phyloP scores from a whole-genome alignment of 371 early-diverging fungal species.

The Mortierella sp. region DNA sequence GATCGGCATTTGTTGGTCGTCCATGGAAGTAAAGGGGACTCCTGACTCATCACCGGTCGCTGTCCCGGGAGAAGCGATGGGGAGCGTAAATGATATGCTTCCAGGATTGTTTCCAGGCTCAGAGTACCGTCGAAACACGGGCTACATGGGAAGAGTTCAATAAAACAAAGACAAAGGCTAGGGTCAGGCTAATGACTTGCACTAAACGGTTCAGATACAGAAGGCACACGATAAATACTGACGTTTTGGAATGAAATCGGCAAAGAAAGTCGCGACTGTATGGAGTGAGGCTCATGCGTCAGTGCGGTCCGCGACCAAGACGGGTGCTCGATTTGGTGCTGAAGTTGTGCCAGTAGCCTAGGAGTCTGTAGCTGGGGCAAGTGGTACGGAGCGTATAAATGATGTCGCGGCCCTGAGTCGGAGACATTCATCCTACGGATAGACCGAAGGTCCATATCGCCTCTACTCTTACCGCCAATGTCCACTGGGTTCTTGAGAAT shows the following conservation, averaged over 20 bases:
- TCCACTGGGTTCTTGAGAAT: background rate
- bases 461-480: background rate
- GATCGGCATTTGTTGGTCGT: background rate
- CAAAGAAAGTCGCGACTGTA: slow-evolving; percentile 14
- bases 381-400: slow-evolving; percentile 3
- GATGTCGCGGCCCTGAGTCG: slow-evolving; percentile 1
- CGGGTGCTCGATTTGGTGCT: slow-evolving; percentile 28
- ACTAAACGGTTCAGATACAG: background rate
- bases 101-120: slow-evolving; percentile 10
- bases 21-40: background rate
- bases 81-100: background rate
- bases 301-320: slow-evolving; percentile 24
- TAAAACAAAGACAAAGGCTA: background rate
- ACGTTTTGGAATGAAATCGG: slow-evolving; percentile 7
- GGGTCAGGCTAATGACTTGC: too few species aligned
- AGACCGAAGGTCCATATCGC: background rate
- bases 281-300: background rate
- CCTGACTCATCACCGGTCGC: background rate
- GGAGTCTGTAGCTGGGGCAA: slow-evolving; percentile 43
- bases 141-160: background rate
- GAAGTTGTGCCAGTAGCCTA: slow-evolving; percentile 36
- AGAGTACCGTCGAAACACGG: slow-evolving; percentile 8
- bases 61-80: background rate
- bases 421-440: background rate
- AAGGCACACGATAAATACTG: background rate